Base-by-base conservation (phyloP, 129 eudicot species). In the Sambucus nigra region DNA sequence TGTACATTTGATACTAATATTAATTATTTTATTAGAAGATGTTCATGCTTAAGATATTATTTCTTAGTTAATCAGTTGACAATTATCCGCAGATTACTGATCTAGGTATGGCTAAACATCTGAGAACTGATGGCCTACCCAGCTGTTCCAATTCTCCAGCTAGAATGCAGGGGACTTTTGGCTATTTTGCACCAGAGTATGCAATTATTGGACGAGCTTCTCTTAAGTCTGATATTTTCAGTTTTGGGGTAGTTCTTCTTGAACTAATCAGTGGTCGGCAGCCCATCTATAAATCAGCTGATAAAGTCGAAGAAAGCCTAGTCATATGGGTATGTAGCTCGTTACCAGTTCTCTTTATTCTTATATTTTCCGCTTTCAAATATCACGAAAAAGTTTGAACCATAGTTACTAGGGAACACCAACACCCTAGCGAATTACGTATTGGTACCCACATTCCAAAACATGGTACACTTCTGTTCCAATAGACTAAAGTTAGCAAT, bases 181-280 rank as follows among this genome's bases (percentile, higher is more conserved):
- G 98, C 53, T 85, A 91, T 77, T 76, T 91, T 74, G 98, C 98
- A 45, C 98, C 98, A 9, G 98, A 91, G 58, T 84, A 81, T 50
- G 95, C 95, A 19, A 76, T 85, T 57, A 78, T 86, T 55, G 98
- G 95, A 41, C 69, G 77, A 59, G 94, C 89, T 17, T 85, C 98
- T 41, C 68, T 73, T 6, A 91, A 81, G 78, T 85, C 98, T 1
- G 98, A 91, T 70, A 95, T 91, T 55, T 91, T 85, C 74, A 82
- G 98, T 70, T 91, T 91, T 53, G 98, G 98, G 24, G 95, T 91
- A 15, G 98, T 91, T 69, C 89, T 91, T 64, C 94, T 91, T 51
- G 98, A 91, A 61, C 75, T 85, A 35, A 82, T 91, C 55, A 81
- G 74, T 53, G 89, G 98, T 13, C 75, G 89, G 33, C 80, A 72